Conservation (phyloP, 345 rosid species). For the Ceriops zippeliana region DNA sequence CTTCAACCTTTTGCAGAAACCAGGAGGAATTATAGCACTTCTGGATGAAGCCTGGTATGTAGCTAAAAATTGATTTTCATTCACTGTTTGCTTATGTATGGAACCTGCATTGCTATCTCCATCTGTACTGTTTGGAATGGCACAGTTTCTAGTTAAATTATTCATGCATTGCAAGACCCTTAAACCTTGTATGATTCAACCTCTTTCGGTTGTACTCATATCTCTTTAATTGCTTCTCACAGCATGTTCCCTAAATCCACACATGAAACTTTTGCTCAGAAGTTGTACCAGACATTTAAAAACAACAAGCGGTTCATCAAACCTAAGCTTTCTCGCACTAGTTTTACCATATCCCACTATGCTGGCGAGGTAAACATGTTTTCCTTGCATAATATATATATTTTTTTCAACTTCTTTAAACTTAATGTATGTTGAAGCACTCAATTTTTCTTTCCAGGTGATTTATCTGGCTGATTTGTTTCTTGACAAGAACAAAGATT, state of each 20-base stretch:
- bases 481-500: constrained; percentile 99
- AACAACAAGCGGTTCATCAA: constrained; percentile 90
- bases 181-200: constrained; percentile 8
- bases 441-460: constrained; percentile 48
- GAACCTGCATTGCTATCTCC: neutral
- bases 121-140: neutral
- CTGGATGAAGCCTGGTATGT: constrained; percentile 97
- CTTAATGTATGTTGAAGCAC: constrained; percentile 1
- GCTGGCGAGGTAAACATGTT: constrained; percentile 86
- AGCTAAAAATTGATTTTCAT: constrained; percentile 21
- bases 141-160: neutral
- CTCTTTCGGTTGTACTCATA: constrained; percentile 20
- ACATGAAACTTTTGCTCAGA: constrained; percentile 98
- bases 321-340: constrained; percentile 97
- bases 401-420: constrained; percentile 11
- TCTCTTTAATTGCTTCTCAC: constrained; percentile 32
- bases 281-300: constrained; percentile 95
- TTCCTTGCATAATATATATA: constrained; percentile 2
- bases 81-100: neutral
- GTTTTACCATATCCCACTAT: constrained; percentile 91
- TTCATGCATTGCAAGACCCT: neutral
- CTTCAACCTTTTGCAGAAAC: constrained; percentile 65
- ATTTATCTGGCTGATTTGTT: constrained; percentile 85
- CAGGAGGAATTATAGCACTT: constrained; percentile 97
- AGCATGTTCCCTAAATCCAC: constrained; percentile 99